phyloP scores from a whole-genome alignment of 2,329 filamentous ascomycete species.

The Alternaria postmessia region DNA sequence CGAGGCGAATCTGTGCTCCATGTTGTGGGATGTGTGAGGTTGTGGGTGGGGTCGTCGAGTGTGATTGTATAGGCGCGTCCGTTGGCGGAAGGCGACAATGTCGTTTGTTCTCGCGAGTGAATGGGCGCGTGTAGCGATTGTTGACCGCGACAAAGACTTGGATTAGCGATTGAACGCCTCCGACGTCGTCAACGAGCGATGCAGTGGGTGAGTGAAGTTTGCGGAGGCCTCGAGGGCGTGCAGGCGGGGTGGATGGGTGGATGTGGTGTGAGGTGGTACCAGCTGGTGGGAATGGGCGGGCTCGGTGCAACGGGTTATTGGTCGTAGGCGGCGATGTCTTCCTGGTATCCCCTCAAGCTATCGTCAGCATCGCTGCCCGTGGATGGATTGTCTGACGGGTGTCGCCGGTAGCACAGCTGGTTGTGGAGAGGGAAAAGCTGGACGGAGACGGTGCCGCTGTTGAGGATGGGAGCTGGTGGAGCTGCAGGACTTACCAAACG shows the following conservation, averaged over 20 bases:
- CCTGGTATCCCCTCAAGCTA: conserved; percentile 21
- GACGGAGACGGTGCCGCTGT: conserved; percentile 24
- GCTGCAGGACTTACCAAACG: conserved; percentile 17
- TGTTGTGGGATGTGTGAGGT: conserved; percentile 16
- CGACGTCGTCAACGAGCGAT: conserved; percentile 19
- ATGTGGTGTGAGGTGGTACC: conserved; percentile 23
- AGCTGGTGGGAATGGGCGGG: background rate
- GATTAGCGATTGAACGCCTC: conserved; percentile 38
- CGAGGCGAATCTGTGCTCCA: conserved; percentile 22
- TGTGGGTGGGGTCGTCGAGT: conserved; percentile 9
- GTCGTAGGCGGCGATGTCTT: conserved; percentile 2
- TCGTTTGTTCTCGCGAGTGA: conserved; percentile 1
- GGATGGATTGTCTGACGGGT: conserved; percentile 19
- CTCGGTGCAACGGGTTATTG: background rate
- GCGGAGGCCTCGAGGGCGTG: conserved; percentile 1
- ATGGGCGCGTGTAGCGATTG: conserved; percentile 14
- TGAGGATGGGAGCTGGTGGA: conserved; percentile 35
- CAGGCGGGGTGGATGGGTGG: conserved; percentile 7
- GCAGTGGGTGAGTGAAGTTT: conserved; percentile 1
- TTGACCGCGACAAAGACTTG: conserved; percentile 15
- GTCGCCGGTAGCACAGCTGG: conserved; percentile 18
- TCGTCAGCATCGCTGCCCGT: conserved; percentile 34
- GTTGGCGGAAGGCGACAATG: background rate
- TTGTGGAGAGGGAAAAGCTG: conserved; percentile 12
- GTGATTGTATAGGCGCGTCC: conserved; percentile 2